Evolutionary conservation across 2,329 filamentous ascomycete genomes (phyloP).

Genomic region (Aspergillus amoenus): DNA sequence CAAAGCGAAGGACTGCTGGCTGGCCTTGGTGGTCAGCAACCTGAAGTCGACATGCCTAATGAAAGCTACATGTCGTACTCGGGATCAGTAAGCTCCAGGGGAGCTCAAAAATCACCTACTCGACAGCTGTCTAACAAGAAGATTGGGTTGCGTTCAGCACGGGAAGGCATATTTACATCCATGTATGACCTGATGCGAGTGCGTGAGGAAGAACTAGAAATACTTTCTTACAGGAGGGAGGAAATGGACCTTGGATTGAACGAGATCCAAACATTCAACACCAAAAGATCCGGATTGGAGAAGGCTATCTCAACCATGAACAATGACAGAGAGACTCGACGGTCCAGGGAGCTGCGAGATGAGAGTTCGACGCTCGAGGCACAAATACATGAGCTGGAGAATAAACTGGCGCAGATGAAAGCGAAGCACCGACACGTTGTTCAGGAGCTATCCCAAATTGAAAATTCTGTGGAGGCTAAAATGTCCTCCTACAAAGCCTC

Average conservation of each 20-base stretch:
- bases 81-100: conserved; percentile 26
- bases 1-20: conserved; percentile 59
- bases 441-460: conserved; percentile 51
- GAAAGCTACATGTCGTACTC: conserved; percentile 44
- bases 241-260: conserved; percentile 48
- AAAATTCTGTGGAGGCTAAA: conserved; percentile 59
- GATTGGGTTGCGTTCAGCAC: conserved; percentile 53
- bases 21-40: conserved; percentile 41
- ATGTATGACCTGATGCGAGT: conserved; percentile 57
- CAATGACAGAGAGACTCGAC: conserved; percentile 44
- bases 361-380: conserved; percentile 54
- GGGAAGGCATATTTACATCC: conserved; percentile 56
- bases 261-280: conserved; percentile 53
- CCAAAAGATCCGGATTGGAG: conserved; percentile 51
- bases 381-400: conserved; percentile 59
- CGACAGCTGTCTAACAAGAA: conserved; percentile 45
- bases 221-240: conserved; percentile 48
- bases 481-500: conserved; percentile 59
- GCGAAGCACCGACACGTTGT: conserved; percentile 54
- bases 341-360: conserved; percentile 46
- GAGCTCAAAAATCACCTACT: conserved; percentile 37
- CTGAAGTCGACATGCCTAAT: conserved; percentile 47
- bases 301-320: conserved; percentile 53
- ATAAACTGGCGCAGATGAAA: conserved; percentile 56
- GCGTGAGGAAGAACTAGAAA: conserved; percentile 56